Conservation (phyloP, 768 basidiomycete genomes). For the Phlebiopsis flavidoalba region DNA sequence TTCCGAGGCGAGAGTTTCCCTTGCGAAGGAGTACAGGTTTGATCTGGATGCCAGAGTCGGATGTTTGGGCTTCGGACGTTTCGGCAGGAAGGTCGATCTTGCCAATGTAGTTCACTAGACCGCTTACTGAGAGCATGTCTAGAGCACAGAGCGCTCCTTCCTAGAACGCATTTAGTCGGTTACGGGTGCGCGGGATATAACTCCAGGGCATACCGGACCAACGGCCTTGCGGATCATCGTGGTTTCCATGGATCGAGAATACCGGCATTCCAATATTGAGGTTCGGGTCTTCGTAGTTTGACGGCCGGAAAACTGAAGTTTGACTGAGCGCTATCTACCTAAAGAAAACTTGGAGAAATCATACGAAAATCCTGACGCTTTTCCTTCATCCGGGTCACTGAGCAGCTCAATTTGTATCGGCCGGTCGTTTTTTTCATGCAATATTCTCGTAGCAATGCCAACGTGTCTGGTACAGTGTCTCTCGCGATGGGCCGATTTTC, state of each 20-base stretch:
- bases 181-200: not conserved
- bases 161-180: slow-evolving; percentile 31
- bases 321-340: not conserved
- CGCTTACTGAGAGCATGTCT: slow-evolving; percentile 90
- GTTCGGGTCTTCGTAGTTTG: slow-evolving; percentile 96
- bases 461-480: slow-evolving; percentile 84
- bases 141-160: slow-evolving; percentile 95
- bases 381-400: slow-evolving; percentile 90
- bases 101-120: slow-evolving; percentile 96
- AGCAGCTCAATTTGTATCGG: slow-evolving; percentile 89
- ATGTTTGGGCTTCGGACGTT: slow-evolving; percentile 49
- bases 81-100: slow-evolving; percentile 84
- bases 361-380: slow-evolving; percentile 79
- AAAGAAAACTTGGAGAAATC: slow-evolving; percentile 21
- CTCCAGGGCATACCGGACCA: slow-evolving; percentile 50
- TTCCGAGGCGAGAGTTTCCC: slow-evolving; percentile 78
- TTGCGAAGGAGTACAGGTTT: slow-evolving; percentile 88
- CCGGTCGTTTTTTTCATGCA: slow-evolving; percentile 81
- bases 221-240: slow-evolving; percentile 98
- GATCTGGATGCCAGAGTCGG: slow-evolving; percentile 74
- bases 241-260: slow-evolving; percentile 98
- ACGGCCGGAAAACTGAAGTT: slow-evolving; percentile 84
- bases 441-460: slow-evolving; percentile 86
- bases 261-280: slow-evolving; percentile 94
- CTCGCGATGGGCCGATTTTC: slow-evolving; percentile 93